Percentiles rank a stretch among this genome's conserved stretches.
Conservation (phyloP, 2,329 filamentous ascomycete species). For the Botrytis paeoniae region DNA sequence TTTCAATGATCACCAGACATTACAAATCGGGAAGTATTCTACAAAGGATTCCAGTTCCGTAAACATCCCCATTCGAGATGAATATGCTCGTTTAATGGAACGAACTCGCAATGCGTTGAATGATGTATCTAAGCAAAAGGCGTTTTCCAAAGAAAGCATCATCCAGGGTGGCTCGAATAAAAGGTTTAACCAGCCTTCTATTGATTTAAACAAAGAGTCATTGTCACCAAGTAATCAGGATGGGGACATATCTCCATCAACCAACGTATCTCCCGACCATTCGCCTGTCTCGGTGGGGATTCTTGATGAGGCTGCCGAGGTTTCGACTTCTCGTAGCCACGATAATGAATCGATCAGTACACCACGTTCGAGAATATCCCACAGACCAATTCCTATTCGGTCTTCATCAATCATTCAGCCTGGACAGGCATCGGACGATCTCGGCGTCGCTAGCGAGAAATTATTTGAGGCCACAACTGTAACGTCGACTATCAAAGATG, state of each 20-base stretch:
- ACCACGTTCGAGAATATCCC: conserved; percentile 6
- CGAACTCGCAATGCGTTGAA: conserved; percentile 34
- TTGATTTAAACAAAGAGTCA: neutral
- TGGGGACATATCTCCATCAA: conserved; percentile 21
- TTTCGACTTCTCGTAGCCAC: neutral
- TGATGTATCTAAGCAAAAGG: conserved; percentile 32
- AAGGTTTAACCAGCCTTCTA: neutral
- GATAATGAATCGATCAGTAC: neutral
- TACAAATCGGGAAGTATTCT: conserved; percentile 44
- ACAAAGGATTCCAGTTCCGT: conserved; percentile 29
- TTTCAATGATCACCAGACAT: conserved; percentile 51
- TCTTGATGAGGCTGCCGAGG: neutral
- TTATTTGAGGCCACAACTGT: neutral
- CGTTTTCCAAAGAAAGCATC: neutral
- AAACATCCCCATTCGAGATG: conserved; percentile 26
- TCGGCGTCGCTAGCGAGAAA: neutral
- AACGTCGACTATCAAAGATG: neutral
- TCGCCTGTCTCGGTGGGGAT: neutral
- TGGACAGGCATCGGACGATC: neutral
- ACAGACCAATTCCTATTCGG: neutral
- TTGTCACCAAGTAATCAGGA: conserved; percentile 24
- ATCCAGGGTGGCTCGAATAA: neutral
- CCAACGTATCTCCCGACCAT: neutral
- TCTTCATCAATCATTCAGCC: neutral
- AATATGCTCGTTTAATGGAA: conserved; percentile 35